Evolutionary conservation across 345 rosid species (phyloP).

Genomic region (Limnanthes douglasii): DNA sequence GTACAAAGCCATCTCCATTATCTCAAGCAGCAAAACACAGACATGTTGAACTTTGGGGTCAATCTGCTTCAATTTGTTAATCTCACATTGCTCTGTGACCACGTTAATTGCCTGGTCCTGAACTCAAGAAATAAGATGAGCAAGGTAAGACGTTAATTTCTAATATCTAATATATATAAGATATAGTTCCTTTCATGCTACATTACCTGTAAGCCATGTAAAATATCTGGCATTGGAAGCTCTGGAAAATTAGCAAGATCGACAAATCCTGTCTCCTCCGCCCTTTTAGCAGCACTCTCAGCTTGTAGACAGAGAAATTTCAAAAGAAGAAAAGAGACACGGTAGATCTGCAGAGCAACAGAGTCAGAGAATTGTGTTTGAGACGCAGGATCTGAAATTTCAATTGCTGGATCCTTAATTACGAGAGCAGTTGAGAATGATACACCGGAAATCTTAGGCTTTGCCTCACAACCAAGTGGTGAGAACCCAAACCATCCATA

Average conservation of each 20-base stretch:
- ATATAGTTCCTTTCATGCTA: too few relatives aligned
- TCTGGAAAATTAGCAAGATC: slow-evolving; percentile 86
- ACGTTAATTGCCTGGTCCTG: slow-evolving; percentile 73
- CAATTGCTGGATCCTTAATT: slow-evolving; percentile 31
- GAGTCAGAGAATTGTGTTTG: slow-evolving; percentile 60
- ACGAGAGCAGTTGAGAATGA: slow-evolving; percentile 32
- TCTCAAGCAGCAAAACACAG: slow-evolving; percentile 45
- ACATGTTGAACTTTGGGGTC: slow-evolving; percentile 25
- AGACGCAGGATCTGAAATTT: slow-evolving; percentile 18
- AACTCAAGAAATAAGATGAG: slow-evolving; percentile 7
- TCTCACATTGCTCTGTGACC: slow-evolving; percentile 40
- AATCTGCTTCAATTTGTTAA: slow-evolving; percentile 25
- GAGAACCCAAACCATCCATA: slow-evolving; percentile 81
- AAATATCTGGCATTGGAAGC: slow-evolving; percentile 92
- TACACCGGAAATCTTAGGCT: slow-evolving; percentile 21
- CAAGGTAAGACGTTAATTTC: background rate
- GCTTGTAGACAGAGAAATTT: slow-evolving; percentile 84
- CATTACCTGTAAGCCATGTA: slow-evolving; percentile 85
- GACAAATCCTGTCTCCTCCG: slow-evolving; percentile 71
- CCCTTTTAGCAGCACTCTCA: slow-evolving; percentile 65
- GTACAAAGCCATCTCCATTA: slow-evolving; percentile 66
- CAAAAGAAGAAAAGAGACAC: slow-evolving; percentile 54
- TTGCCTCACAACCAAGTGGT: slow-evolving; percentile 40
- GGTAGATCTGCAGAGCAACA: slow-evolving; percentile 70
- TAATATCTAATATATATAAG: too few relatives aligned